Percentiles rank a stretch among this genome's conserved stretches.
Conservation (phyloP, 2,329 filamentous ascomycete species). For the Aspergillus nomiae region DNA sequence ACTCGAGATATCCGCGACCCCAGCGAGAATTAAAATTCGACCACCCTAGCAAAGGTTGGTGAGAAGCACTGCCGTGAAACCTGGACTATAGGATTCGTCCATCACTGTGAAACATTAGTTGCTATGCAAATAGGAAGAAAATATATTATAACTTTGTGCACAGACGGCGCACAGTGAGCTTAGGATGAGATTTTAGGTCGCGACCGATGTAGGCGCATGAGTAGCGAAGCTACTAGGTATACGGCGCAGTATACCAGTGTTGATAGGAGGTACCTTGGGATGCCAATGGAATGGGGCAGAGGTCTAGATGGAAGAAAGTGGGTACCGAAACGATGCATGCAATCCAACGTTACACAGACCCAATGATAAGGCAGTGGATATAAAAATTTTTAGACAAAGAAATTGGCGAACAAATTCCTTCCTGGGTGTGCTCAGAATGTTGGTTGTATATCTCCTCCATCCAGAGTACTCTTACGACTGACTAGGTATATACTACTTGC, state of each 20-base stretch:
- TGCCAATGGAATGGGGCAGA: neutral
- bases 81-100: neutral
- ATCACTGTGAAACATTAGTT: neutral
- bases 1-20: neutral
- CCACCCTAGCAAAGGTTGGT: constrained; percentile 1
- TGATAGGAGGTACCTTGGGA: neutral
- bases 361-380: neutral
- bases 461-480: too few species aligned
- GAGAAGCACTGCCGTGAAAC: neutral
- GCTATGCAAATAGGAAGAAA: neutral
- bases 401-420: neutral
- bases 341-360: constrained; percentile 5
- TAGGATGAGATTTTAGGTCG: constrained; percentile 3
- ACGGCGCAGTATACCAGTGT: neutral
- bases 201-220: neutral
- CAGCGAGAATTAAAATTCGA: constrained; percentile 7
- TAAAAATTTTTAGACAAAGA: neutral
- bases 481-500: neutral
- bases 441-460: too few species aligned
- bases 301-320: constrained; percentile 1
- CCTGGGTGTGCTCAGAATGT: too few species aligned
- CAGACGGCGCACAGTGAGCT: neutral
- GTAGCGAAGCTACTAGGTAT: neutral
- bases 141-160: neutral
- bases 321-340: neutral